A percentile compares a stretch with the other conserved stretches of the same genome.
Conservation (phyloP, 2,329 filamentous ascomycete species). For the Chalaropsis thielavioides region DNA sequence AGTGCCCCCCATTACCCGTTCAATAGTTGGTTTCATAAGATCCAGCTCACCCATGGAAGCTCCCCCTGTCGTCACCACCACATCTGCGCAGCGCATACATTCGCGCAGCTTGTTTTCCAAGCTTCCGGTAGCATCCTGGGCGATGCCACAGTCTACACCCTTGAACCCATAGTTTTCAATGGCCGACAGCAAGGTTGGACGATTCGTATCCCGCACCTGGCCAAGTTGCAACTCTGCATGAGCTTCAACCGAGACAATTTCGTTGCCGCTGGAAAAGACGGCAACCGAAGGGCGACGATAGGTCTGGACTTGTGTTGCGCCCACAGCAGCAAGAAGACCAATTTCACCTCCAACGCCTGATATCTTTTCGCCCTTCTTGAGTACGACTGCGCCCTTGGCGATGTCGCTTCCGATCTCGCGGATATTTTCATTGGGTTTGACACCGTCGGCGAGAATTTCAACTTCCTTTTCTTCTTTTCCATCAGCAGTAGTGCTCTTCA, state of each 20-base stretch:
- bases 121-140: conserved; percentile 53
- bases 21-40: conserved; percentile 89
- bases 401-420: conserved; percentile 86
- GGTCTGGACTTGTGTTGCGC: conserved; percentile 53
- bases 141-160: conserved; percentile 75
- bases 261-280: conserved; percentile 85
- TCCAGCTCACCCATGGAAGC: conserved; percentile 98
- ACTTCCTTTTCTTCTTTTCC: conserved; percentile 74
- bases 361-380: conserved; percentile 67
- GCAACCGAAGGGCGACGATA: conserved; percentile 69
- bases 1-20: conserved; percentile 72
- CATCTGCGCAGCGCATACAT: conserved; percentile 58
- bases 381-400: conserved; percentile 49
- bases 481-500: conserved; percentile 63
- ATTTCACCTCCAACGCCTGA: conserved; percentile 82
- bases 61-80: conserved; percentile 83
- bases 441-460: conserved; percentile 65
- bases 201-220: conserved; percentile 87
- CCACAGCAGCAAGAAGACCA: conserved; percentile 75
- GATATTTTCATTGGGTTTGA: conserved; percentile 72
- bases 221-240: conserved; percentile 52
- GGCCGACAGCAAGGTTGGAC: conserved; percentile 72
- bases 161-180: conserved; percentile 60
- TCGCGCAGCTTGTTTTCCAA: conserved; percentile 65
- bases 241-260: conserved; percentile 64